These are phyloP conservation scores for Cymbopogon citratus DNA, from an alignment of 176 grass and related monocot genomes.

Conservation along the genomic window DNA sequence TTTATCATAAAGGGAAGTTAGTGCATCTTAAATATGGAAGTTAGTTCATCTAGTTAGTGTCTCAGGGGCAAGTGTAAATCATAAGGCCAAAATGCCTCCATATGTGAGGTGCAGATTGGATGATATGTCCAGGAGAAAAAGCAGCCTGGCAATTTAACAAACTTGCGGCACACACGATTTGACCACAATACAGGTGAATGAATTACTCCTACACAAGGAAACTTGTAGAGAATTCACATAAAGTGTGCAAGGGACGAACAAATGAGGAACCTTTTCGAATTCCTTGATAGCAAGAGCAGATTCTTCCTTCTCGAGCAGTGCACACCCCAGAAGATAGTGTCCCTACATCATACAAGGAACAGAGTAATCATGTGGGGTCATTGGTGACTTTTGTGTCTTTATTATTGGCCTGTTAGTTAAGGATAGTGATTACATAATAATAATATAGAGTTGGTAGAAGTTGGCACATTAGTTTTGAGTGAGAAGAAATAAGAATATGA, in stretches of 20 bases:
- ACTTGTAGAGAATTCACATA: not conserved
- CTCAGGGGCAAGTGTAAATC: not conserved
- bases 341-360: constrained; percentile 32
- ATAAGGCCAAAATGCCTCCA: not conserved
- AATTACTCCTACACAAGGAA: not conserved
- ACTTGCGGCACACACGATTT: not conserved
- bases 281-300: constrained; percentile 43
- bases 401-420: not conserved
- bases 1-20: not conserved
- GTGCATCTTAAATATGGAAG: not conserved
- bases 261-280: constrained; percentile 53
- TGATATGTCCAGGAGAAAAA: not conserved
- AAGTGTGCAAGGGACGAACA: not conserved
- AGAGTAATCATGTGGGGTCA: not conserved
- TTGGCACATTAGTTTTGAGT: not conserved
- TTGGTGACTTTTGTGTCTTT: not conserved
- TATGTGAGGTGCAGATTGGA: not conserved
- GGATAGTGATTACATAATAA: not conserved
- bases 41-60: not conserved
- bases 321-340: constrained; percentile 66
- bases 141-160: not conserved
- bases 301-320: constrained; percentile 57
- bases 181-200: not conserved
- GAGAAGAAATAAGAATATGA: not conserved
- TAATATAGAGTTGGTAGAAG: not conserved